Percentiles rank a stretch among this genome's conserved stretches.
phyloP scores from a whole-genome alignment of 2,329 filamentous ascomycete species.

The Aspergillus luchuensis region DNA sequence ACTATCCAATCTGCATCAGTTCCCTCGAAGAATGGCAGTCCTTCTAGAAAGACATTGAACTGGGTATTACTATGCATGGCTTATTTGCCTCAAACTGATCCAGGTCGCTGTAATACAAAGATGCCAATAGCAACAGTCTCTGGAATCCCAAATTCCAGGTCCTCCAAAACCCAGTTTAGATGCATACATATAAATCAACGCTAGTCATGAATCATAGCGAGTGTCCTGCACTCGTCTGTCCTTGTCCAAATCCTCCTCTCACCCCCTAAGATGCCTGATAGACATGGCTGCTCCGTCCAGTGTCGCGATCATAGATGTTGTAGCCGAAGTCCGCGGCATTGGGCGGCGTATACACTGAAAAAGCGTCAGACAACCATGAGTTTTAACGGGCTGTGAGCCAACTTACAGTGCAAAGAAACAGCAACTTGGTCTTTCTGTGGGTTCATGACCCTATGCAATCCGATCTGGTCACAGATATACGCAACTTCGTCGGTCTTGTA shows the following conservation, averaged over 20 bases:
- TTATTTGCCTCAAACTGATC: too few relatives aligned
- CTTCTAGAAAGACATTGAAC: too few relatives aligned
- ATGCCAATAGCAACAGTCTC: too few relatives aligned
- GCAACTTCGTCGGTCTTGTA: conserved; percentile 33
- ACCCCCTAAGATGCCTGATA: conserved; percentile 22
- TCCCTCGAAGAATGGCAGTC: too few relatives aligned
- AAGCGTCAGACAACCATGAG: background rate
- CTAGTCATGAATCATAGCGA: background rate
- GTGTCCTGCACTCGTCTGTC: background rate
- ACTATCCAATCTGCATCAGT: too few relatives aligned
- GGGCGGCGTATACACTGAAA: conserved; percentile 34
- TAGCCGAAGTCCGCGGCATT: conserved; percentile 39
- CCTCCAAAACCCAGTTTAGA: background rate
- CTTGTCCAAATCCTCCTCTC: background rate
- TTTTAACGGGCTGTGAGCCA: background rate
- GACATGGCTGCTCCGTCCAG: conserved; percentile 31
- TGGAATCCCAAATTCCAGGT: too few relatives aligned
- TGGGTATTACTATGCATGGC: too few relatives aligned
- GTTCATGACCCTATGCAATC: conserved; percentile 35
- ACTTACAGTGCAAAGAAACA: conserved; percentile 37
- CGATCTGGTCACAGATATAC: conserved; percentile 37
- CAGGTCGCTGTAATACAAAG: background rate
- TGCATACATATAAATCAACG: background rate
- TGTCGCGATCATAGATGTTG: conserved; percentile 33
- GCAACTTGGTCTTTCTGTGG: conserved; percentile 29